Base-by-base conservation (phyloP, 2,329 filamentous ascomycete species). In the Aspergillus sp. region DNA sequence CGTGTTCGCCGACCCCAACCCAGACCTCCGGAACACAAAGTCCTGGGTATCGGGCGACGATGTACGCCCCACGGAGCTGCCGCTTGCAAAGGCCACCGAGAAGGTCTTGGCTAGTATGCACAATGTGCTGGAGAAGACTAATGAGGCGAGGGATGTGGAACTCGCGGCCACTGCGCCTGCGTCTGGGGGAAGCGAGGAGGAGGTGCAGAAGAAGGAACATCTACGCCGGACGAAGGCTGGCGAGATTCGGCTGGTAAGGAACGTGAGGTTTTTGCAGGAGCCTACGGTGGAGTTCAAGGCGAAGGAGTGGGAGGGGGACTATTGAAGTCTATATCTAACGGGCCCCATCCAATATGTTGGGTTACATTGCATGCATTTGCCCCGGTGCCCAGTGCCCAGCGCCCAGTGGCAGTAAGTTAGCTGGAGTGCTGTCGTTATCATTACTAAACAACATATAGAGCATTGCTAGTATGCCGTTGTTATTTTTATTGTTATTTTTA, bases 31-130 rank as follows among this genome's bases (percentile, higher is more conserved):
- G 15, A 71, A 78, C 7, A 83, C 75, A 2, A 74, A 78, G 6
- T 86, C 86, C 60, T 99, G 95, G 95, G 78, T 90, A 48, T 91
- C 88, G 60, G 84, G 84, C 0, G 92, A 98, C 69, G 79, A 81
- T 11, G 88, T 96, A 0, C 66, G 76, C 1, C 81, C 89, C 1
- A 79, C 82, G 11, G 86, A 95, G 5, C 77, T 98, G 51, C 95
- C 95, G 3, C 83, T 99, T 11, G 93, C 93, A 1, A 85, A 83
- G 61, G 92, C 95, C 0, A 86, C 88, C 2, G 90, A 95, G 76
- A 95, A 90, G 78, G 93, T 96, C 5, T 78, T 98, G 24, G 91
- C 90, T 8, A 95, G 89, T 70, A 98, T 99, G 93, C 91, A 97
- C 70, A 86, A 88, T 66, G 86, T 98, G 40, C 79, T 99, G 45